These are phyloP conservation scores for Eudorina sp. DNA, from an alignment of 139 green algal genomes.

Conservation along the genomic window DNA sequence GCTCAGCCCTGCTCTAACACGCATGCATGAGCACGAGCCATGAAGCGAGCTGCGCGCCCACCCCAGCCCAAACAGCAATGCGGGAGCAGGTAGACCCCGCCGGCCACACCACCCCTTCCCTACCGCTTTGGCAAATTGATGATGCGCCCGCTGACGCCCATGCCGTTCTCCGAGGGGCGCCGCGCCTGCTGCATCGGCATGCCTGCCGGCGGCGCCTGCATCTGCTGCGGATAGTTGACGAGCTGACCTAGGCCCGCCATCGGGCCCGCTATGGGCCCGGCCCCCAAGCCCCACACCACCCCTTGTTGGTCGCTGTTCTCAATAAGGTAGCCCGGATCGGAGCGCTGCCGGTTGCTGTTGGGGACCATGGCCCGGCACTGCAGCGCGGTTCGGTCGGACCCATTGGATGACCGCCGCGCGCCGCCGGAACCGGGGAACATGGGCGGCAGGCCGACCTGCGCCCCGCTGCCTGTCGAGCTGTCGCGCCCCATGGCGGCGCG, in stretches of 20 bases:
- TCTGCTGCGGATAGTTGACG: background rate
- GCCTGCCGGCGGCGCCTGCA: background rate
- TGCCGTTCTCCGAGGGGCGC: background rate
- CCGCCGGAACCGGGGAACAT: background rate
- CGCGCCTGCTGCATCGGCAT: background rate
- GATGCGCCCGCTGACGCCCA: background rate
- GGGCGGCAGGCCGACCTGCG: background rate
- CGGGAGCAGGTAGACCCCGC: no score
- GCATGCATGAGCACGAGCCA: no score
- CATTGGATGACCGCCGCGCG: conserved; percentile 17
- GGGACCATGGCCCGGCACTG: background rate
- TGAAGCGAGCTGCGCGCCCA: no score
- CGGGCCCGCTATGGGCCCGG: background rate
- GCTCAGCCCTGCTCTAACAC: no score
- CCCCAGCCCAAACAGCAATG: no score
- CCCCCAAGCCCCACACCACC: background rate
- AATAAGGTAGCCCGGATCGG: conserved; percentile 24
- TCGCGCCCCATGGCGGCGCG: conserved; percentile 17
- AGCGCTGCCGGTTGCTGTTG: background rate
- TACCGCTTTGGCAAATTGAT: conserved; percentile 17
- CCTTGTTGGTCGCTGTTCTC: background rate
- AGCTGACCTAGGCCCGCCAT: conserved; percentile 41
- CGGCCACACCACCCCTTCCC: no score
- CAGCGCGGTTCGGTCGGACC: conserved; percentile 8
- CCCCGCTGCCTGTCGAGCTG: background rate